A percentile compares a stretch with the other conserved stretches of the same genome.
These are phyloP conservation scores for Diaporthe ilicicola DNA, from an alignment of 2,329 filamentous ascomycete genomes.

Conservation along the genomic window DNA sequence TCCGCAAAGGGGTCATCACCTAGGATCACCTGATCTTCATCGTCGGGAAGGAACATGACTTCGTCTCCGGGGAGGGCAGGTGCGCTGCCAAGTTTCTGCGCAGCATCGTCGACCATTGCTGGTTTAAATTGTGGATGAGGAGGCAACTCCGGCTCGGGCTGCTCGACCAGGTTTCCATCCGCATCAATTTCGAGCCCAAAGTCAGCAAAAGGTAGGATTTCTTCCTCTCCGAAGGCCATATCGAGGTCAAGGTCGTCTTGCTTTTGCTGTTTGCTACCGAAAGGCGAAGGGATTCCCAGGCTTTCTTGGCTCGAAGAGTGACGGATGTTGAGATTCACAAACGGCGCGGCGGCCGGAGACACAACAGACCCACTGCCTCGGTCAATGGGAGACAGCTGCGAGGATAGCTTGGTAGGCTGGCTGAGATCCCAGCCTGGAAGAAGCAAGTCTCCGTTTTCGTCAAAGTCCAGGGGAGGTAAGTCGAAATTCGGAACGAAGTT, in stretches of 20 bases:
- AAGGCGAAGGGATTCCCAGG: conserved; percentile 33
- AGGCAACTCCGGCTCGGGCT: conserved; percentile 56
- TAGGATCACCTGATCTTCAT: conserved; percentile 47
- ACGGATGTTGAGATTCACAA: conserved; percentile 33
- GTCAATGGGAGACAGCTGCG: conserved; percentile 56
- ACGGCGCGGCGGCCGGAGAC: conserved; percentile 39
- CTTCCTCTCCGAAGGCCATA: conserved; percentile 48
- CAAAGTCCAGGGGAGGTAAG: conserved; percentile 65
- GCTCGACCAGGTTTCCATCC: conserved; percentile 59
- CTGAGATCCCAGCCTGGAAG: conserved; percentile 41
- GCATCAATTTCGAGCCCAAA: conserved; percentile 60
- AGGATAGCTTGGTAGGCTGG: conserved; percentile 50
- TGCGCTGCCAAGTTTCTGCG: conserved; percentile 4
- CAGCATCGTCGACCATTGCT: not conserved
- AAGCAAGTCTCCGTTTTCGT: conserved; percentile 44
- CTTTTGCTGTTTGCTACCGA: conserved; percentile 34
- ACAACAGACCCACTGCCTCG: conserved; percentile 42
- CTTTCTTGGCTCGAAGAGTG: conserved; percentile 34
- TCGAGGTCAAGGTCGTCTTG: conserved; percentile 39
- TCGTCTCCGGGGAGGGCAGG: conserved; percentile 27
- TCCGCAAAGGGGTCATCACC: conserved; percentile 43
- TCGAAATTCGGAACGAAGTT: conserved; percentile 75
- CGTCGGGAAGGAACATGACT: conserved; percentile 24
- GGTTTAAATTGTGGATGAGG: conserved; percentile 41
- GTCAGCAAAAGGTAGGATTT: conserved; percentile 48